These are phyloP conservation scores for Serendipita sp. DNA, from an alignment of 1,284 basidiomycete genomes.

Conservation along the genomic window DNA sequence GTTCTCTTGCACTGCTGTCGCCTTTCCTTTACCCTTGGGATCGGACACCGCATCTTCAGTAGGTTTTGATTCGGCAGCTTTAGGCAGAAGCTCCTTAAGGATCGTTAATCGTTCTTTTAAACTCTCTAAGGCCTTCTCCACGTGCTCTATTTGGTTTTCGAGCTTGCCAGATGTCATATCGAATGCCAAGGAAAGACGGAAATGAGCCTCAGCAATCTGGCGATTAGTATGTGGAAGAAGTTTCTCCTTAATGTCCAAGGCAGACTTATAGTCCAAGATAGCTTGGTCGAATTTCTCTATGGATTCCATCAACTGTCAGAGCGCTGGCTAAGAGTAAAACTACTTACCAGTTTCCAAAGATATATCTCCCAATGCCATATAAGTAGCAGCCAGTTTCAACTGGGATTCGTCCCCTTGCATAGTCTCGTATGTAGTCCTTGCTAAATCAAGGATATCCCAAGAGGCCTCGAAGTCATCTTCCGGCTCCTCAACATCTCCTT, in stretches of 20 bases:
- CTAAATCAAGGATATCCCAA: slow-evolving; percentile 85
- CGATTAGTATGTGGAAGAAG: slow-evolving; percentile 68
- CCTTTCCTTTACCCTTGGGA: slow-evolving; percentile 37
- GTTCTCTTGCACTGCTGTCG: slow-evolving; percentile 29
- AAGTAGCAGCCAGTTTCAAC: slow-evolving; percentile 72
- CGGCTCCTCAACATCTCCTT: slow-evolving; percentile 38
- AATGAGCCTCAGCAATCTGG: slow-evolving; percentile 79
- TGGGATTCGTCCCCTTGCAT: slow-evolving; percentile 42
- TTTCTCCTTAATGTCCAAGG: slow-evolving; percentile 52
- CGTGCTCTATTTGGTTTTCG: slow-evolving; percentile 65
- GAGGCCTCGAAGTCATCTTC: slow-evolving; percentile 92
- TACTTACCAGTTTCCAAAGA: slow-evolving; percentile 72
- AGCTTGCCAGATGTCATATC: slow-evolving; percentile 72
- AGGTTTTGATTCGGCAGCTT: slow-evolving; percentile 18
- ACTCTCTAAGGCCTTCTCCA: slow-evolving; percentile 61
- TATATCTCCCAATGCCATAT: slow-evolving; percentile 73
- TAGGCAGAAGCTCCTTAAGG: slow-evolving; percentile 37
- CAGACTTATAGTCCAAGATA: slow-evolving; percentile 65
- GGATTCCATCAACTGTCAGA: not conserved
- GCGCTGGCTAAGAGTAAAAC: slow-evolving; percentile 7
- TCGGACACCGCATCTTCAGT: slow-evolving; percentile 19
- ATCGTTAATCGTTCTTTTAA: slow-evolving; percentile 56
- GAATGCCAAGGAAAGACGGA: slow-evolving; percentile 78
- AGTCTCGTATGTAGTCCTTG: slow-evolving; percentile 68
- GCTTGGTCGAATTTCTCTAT: slow-evolving; percentile 88